Conservation (phyloP, 176 grass and related monocot species). For the Pontederia paniculata region DNA sequence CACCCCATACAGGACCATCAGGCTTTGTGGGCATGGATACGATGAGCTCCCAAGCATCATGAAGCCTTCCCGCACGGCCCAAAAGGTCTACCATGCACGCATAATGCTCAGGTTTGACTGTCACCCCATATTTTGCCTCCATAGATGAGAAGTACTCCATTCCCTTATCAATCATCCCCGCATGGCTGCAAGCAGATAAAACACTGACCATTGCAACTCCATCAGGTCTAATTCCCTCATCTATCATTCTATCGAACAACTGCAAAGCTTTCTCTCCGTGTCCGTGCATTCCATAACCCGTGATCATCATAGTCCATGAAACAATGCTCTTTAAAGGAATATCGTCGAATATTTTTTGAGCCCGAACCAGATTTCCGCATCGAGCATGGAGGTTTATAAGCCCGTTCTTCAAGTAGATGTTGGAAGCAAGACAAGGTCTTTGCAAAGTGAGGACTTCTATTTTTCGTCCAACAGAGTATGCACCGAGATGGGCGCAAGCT, state of each 20-base stretch:
- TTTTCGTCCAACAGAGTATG: slow-evolving; percentile 22
- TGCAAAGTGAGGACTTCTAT: slow-evolving; percentile 24
- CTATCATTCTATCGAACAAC: slow-evolving; percentile 45
- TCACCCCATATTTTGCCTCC: slow-evolving; percentile 22
- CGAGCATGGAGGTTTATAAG: slow-evolving; percentile 52
- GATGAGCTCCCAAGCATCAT: slow-evolving; percentile 45
- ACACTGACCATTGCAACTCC: slow-evolving; percentile 39
- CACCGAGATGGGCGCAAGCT: slow-evolving; percentile 44
- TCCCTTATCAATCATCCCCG: slow-evolving; percentile 39
- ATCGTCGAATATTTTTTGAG: slow-evolving; percentile 40
- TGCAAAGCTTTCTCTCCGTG: slow-evolving; percentile 26
- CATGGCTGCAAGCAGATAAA: slow-evolving; percentile 54
- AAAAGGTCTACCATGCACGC: slow-evolving; percentile 73
- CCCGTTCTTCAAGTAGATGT: slow-evolving; percentile 48
- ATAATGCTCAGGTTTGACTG: slow-evolving; percentile 34
- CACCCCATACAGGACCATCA: slow-evolving; percentile 54
- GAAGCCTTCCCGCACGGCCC: slow-evolving; percentile 35
- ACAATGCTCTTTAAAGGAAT: slow-evolving; percentile 46
- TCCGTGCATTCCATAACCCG: slow-evolving; percentile 54
- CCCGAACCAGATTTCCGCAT: slow-evolving; percentile 29
- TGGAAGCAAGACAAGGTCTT: slow-evolving; percentile 23
- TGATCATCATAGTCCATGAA: slow-evolving; percentile 54
- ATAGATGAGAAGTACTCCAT: slow-evolving; percentile 41
- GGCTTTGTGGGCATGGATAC: slow-evolving; percentile 39
- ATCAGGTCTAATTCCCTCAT: slow-evolving; percentile 28